Evolutionary conservation across 306 rosid genomes (phyloP), one percentile per base, ranked within the genome.

Genomic region (Cajanus cajan): DNA sequence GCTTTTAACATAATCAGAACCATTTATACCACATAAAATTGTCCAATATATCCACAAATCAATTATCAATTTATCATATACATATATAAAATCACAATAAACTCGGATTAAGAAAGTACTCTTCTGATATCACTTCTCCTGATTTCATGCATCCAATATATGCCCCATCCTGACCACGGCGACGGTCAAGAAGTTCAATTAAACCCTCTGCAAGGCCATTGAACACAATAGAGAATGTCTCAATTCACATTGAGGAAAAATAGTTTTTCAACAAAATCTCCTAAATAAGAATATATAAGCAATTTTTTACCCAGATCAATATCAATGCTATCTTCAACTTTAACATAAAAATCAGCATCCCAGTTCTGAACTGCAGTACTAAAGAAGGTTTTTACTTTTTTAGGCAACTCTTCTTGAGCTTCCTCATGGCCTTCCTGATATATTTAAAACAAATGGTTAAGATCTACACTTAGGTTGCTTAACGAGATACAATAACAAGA

Each of bases 101-200:
- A 43, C 61, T 68, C 39, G 5, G 82, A 77, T 36, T 79, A 68
- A 77, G 79, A 68, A 78, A 64, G 33, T 93, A 96, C 99, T 88
- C 98, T 41, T 96, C 98, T 76, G 98, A 43, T 84, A 96, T 80
- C 81, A 96, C 99, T 7, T 90, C 94, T 87, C 99, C 99, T 57
- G 99, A 91, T 79, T 96, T 93, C 99, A 96, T 96, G 90, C 98
- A 96, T 74, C 99, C 99, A 78, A 96, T 80, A 87, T 93, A 96
- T 73, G 97, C 88, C 61, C 94, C 85, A 50, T 84, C 93, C 80
- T 96, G 99, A 63, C 91, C 94, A 81, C 92, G 96, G n/a, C 94
- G 99, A 39, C 36, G 94, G 21, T 96, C 94, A 85, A 96, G 98
- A 91, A 96, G 90, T 73, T 85, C 90, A 80, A 96, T 96, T 69